These are phyloP conservation scores for Taphrina betulina DNA, from an alignment of 1,139 yeast species.

Conservation along the genomic window DNA sequence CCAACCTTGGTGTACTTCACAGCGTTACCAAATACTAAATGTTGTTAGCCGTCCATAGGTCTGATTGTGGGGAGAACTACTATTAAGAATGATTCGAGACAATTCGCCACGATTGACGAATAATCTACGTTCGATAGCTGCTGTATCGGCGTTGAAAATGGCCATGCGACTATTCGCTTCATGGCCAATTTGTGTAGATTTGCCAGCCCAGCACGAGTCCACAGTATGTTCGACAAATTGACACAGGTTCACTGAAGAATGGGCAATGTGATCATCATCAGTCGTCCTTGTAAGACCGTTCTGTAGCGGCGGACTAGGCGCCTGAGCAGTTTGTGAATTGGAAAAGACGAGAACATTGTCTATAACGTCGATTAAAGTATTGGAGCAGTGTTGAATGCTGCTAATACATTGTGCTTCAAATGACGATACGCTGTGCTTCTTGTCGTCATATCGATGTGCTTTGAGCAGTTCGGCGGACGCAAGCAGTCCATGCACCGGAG, in stretches of 20 bases:
- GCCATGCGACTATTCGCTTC: too few relatives aligned
- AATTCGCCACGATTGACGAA: conserved; percentile 41
- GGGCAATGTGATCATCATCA: not conserved
- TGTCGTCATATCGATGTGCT: conserved; percentile 1
- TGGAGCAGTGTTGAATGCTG: conserved; percentile 31
- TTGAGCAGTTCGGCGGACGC: conserved; percentile 31
- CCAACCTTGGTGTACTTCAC: conserved; percentile 82
- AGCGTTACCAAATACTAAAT: conserved; percentile 89
- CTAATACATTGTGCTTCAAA: conserved; percentile 16
- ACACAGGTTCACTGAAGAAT: conserved; percentile 6
- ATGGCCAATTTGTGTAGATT: not conserved
- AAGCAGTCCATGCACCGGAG: conserved; percentile 29
- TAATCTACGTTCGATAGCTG: not conserved
- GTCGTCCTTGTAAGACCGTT: not conserved
- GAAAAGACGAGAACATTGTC: conserved; percentile 21
- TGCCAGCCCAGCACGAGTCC: conserved; percentile 29
- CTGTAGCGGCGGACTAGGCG: not conserved
- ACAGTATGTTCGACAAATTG: conserved; percentile 15
- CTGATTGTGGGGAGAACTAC: too few relatives aligned
- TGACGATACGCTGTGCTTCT: conserved; percentile 2
- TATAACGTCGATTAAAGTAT: conserved; percentile 28
- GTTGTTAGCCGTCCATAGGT: too few relatives aligned
- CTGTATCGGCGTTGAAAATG: not conserved
- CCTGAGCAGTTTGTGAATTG: not conserved
- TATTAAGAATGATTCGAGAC: conserved; percentile 77